Evolutionary conservation across 345 rosid genomes (phyloP), one percentile per base, ranked within the genome.

Genomic region (Cochlearia excelsa): DNA sequence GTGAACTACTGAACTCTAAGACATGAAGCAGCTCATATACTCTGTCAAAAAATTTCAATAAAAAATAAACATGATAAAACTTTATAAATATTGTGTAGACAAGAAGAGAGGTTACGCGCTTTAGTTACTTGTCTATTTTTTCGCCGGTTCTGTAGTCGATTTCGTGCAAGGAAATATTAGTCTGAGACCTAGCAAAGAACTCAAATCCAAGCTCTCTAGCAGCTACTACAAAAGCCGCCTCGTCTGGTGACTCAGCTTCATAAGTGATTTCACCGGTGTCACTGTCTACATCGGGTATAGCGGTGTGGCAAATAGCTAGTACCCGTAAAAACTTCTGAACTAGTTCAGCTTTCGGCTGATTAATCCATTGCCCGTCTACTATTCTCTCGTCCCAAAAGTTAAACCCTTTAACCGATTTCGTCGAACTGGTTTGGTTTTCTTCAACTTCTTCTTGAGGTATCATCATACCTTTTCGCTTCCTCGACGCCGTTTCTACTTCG

Each of bases 161-260:
- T 72, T 84, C 93, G 51, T 54, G 76, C 80, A 92, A 68, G 51
- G 79, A 74, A 6, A 83, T 75, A 63, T 65, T 82, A 29, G 76
- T 78, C 71, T 84, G 87, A 54, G 72, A 78, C 79, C 96, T 81
- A 33, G 48, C 35, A 66, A 74, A 81, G 65, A 92, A 81, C 59
- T 83, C 77, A 67, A 92, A 92, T 33, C 96, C 98, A 62, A 88
- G 11, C 79, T 86, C 95, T 69, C 84, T 67, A 7, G 98, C 83
- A 67, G 98, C 89, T 45, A 77, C 64, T 30, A 88, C 93, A 81
- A 92, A 88, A 56, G 98, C 90, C 3, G 83, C 84, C 68, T 92
- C 98, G 59, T 92, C 98, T 0, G 81, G 83, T 40, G 96, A 92
- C 75, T 92, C 98, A 4, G 93, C 95, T 78, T 88, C 96, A 54